Percentiles rank a stretch among this genome's conserved stretches.
Conservation (phyloP, 192 early-diverging fungal genomes). For the Piromyces sp. region DNA sequence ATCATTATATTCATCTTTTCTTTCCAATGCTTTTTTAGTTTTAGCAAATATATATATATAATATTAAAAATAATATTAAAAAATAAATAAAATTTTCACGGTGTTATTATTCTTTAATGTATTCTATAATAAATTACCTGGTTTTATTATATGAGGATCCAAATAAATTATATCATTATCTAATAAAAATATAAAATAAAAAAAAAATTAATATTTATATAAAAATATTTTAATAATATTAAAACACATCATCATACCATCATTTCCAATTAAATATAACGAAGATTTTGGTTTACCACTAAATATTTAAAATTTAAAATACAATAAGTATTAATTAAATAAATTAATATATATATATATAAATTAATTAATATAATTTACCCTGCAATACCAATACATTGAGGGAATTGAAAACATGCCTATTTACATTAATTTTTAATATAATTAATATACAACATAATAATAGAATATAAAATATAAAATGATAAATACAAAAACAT, state of each 20-base stretch:
- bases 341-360: neutral
- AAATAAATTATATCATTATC: constrained; percentile 68
- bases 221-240: too few species aligned
- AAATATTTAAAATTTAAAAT: too few species aligned
- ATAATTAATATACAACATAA: too few species aligned
- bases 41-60: neutral
- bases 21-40: constrained; percentile 6
- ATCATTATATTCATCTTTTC: constrained; percentile 6
- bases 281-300: constrained; percentile 89
- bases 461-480: too few species aligned
- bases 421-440: too few species aligned
- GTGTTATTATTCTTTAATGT: constrained; percentile 18
- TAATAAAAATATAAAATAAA: too few species aligned
- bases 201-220: too few species aligned
- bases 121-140: constrained; percentile 30
- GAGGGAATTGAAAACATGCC: constrained; percentile 56
- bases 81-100: neutral
- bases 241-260: too few species aligned
- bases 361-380: constrained; percentile 6
- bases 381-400: constrained; percentile 84
- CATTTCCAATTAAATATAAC: constrained; percentile 75
- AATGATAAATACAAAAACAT: too few species aligned
- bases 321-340: neutral
- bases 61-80: neutral
- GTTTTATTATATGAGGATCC: constrained; percentile 79